Conservation (phyloP, 192 early-diverging fungal genomes). For the Jimgerdemannia flammicorona region DNA sequence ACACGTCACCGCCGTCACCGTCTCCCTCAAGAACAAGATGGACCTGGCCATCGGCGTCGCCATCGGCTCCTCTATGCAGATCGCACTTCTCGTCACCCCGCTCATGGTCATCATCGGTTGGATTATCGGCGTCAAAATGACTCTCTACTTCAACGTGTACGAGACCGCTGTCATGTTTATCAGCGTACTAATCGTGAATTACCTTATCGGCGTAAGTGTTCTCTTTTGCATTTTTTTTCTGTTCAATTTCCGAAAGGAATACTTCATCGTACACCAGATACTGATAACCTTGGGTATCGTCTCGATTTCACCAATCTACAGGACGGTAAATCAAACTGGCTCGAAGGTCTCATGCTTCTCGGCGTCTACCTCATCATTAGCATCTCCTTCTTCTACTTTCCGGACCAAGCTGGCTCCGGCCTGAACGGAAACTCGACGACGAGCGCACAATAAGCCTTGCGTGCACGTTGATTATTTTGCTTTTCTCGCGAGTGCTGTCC, state of each 20-base stretch:
- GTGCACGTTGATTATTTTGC: too few species aligned
- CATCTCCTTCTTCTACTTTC: slow-evolving; percentile 76
- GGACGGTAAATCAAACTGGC: slow-evolving; percentile 89
- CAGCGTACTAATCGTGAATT: slow-evolving; percentile 79
- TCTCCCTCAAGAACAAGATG: slow-evolving; percentile 88
- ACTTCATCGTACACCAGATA: not conserved
- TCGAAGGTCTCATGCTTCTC: slow-evolving; percentile 87
- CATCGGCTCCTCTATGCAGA: slow-evolving; percentile 86
- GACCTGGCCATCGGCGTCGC: slow-evolving; percentile 87
- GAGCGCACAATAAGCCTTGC: too few species aligned
- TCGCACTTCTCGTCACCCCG: slow-evolving; percentile 74
- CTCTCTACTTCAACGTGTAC: slow-evolving; percentile 79
- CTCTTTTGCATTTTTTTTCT: not conserved
- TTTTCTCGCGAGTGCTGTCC: too few species aligned
- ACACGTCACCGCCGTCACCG: slow-evolving; percentile 79
- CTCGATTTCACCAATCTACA: not conserved
- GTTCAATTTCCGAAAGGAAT: not conserved
- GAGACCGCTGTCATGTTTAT: slow-evolving; percentile 84
- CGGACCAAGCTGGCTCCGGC: slow-evolving; percentile 8
- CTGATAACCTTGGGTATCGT: too few species aligned
- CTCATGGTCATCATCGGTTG: slow-evolving; percentile 78
- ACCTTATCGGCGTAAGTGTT: slow-evolving; percentile 48
- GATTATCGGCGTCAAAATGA: slow-evolving; percentile 67
- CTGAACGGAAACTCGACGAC: too few species aligned
- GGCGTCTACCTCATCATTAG: slow-evolving; percentile 81